Conservation (phyloP, 345 rosid genomes). For the Gossypium herbaceum region DNA sequence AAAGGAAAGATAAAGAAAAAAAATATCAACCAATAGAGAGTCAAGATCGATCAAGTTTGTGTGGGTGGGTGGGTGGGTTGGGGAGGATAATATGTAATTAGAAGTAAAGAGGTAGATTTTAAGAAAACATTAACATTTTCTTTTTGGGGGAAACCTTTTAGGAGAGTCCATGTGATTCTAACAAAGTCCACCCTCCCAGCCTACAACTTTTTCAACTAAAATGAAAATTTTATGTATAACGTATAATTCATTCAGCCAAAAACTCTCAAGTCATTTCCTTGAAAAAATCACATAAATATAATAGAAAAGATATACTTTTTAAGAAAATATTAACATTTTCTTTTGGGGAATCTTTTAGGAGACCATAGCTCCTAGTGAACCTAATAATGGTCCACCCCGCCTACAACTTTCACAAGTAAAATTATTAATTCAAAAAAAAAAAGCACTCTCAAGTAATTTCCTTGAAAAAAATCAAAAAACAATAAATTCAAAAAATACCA, state of each 20-base stretch:
- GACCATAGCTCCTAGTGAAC: neutral
- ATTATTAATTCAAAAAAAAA: neutral
- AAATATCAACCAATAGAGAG: neutral
- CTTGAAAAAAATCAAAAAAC: neutral
- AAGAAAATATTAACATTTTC: neutral
- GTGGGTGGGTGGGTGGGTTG: too few relatives aligned
- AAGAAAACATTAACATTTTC: too few relatives aligned
- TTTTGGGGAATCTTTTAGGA: neutral
- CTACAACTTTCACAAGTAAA: neutral
- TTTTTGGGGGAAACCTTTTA: too few relatives aligned
- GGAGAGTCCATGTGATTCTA: too few relatives aligned
- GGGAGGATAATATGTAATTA: neutral
- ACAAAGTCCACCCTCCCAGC: too few relatives aligned
- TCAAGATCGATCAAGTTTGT: neutral
- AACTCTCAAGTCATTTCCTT: neutral
- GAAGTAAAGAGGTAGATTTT: too few relatives aligned
- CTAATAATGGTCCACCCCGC: neutral
- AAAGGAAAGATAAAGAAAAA: slow-evolving; percentile 4
- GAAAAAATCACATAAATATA: neutral
- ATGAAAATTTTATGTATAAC: too few relatives aligned
- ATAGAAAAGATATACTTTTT: neutral
- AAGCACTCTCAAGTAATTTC: neutral
- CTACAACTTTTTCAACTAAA: too few relatives aligned
- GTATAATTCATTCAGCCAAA: too few relatives aligned
- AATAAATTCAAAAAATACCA: neutral